These are phyloP conservation scores for Cryptosporidium sp. DNA, from an alignment of 169 alveolate genomes.

Conservation along the genomic window DNA sequence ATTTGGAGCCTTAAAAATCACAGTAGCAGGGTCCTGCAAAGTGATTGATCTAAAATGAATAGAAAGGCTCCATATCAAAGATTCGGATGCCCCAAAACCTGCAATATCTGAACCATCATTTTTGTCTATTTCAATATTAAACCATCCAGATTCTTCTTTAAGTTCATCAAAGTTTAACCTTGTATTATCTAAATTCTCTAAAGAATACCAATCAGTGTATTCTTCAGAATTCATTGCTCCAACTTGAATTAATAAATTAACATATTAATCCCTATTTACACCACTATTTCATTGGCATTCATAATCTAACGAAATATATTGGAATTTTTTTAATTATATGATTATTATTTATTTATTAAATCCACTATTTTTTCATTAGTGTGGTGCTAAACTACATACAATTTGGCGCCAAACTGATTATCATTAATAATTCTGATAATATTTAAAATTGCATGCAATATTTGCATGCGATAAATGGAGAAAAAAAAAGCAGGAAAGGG, in stretches of 20 bases:
- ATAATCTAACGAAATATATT: background rate
- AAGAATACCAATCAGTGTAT: conserved; percentile 53
- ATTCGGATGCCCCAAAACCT: conserved; percentile 4
- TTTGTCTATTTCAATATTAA: conserved; percentile 11
- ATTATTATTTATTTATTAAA: background rate
- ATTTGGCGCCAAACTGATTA: background rate
- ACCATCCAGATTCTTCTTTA: conserved; percentile 48
- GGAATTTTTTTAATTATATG: background rate
- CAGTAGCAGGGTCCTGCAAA: conserved; percentile 64
- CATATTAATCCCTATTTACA: background rate
- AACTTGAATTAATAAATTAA: background rate
- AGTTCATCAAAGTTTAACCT: conserved; percentile 27
- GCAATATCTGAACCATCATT: background rate
- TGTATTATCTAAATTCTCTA: conserved; percentile 37
- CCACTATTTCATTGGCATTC: background rate
- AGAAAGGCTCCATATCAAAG: conserved; percentile 29
- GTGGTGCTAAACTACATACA: conserved; percentile 32
- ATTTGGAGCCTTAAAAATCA: conserved; percentile 40
- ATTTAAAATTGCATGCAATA: background rate
- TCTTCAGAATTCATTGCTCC: conserved; percentile 36
- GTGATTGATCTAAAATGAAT: conserved; percentile 51
- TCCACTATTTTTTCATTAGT: background rate
- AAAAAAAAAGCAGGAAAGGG: background rate
- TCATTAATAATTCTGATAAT: background rate
- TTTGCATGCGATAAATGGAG: background rate